phyloP scores from a whole-genome alignment of 108 stramenopile species.

The Phaeodactylum tricornutum region DNA sequence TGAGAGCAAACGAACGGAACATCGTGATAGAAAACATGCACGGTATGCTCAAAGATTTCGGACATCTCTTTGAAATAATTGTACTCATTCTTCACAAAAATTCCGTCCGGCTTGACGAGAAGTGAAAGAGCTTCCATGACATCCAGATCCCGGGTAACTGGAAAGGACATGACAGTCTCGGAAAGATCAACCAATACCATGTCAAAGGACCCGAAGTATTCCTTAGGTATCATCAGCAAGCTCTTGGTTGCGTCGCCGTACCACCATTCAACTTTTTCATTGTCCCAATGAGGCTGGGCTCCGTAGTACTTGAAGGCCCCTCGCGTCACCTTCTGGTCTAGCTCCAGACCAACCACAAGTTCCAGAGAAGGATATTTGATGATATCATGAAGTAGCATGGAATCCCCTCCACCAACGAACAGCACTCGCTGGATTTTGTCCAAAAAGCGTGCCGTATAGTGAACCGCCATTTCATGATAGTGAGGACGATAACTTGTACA shows the following conservation, averaged over 20 bases:
- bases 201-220: slow-evolving; percentile 79
- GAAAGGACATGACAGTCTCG: slow-evolving; percentile 62
- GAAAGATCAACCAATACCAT: slow-evolving; percentile 74
- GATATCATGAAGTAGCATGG: slow-evolving; percentile 76
- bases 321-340: slow-evolving; percentile 73
- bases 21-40: slow-evolving; percentile 18
- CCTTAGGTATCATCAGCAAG: slow-evolving; percentile 59
- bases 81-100: slow-evolving; percentile 73
- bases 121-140: slow-evolving; percentile 65
- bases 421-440: slow-evolving; percentile 38
- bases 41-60: slow-evolving; percentile 25
- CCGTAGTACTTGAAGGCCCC: slow-evolving; percentile 65
- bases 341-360: slow-evolving; percentile 66
- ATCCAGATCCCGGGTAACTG: slow-evolving; percentile 60
- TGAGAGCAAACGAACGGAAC: slow-evolving; percentile 57
- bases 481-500: slow-evolving; percentile 71
- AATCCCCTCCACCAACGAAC: slow-evolving; percentile 82
- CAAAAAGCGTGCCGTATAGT: slow-evolving; percentile 74
- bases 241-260: slow-evolving; percentile 83
- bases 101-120: slow-evolving; percentile 69
- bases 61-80: slow-evolving; percentile 17
- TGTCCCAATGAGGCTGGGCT: slow-evolving; percentile 79
- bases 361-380: slow-evolving; percentile 73
- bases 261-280: slow-evolving; percentile 83
- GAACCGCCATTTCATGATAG: slow-evolving; percentile 69